Evolutionary conservation across 2,329 filamentous ascomycete genomes (phyloP).

Genomic region (Dactylonectria macrodidyma): DNA sequence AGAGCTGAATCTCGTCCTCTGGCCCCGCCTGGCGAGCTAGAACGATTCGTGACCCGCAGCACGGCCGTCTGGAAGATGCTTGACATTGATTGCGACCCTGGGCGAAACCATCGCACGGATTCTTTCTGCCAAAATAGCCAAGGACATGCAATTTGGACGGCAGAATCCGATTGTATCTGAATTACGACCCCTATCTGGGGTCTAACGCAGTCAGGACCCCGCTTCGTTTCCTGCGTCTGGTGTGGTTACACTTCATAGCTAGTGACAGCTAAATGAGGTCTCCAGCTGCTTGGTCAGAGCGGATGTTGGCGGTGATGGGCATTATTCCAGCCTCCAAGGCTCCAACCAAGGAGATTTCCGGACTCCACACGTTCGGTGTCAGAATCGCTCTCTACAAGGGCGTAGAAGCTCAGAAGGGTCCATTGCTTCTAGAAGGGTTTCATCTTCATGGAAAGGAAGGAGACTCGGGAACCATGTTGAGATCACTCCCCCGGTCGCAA

Average conservation of each 20-base stretch:
- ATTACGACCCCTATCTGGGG: background rate
- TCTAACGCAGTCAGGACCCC: background rate
- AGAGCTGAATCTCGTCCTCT: conserved; percentile 7
- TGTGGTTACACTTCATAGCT: background rate
- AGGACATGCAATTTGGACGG: conserved; percentile 8
- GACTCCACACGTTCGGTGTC: background rate
- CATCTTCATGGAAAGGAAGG: background rate
- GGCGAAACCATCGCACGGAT: conserved; percentile 10
- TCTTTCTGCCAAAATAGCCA: background rate
- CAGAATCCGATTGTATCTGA: background rate
- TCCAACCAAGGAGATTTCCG: background rate
- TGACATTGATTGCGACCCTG: conserved; percentile 11
- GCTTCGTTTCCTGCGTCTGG: background rate
- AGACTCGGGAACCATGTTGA: background rate
- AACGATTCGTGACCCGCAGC: conserved; percentile 20
- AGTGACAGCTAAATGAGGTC: background rate
- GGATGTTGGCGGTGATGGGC: background rate
- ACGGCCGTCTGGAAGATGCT: conserved; percentile 22
- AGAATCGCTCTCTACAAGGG: background rate
- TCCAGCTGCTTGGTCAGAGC: background rate
- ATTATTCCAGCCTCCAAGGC: background rate
- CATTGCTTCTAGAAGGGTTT: background rate
- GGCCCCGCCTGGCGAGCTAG: conserved; percentile 19
- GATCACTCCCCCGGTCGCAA: background rate
- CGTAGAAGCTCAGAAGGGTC: background rate